phyloP scores from a whole-genome alignment of 495 filamentous ascomycete species.

The Daldinia caldariorum region DNA sequence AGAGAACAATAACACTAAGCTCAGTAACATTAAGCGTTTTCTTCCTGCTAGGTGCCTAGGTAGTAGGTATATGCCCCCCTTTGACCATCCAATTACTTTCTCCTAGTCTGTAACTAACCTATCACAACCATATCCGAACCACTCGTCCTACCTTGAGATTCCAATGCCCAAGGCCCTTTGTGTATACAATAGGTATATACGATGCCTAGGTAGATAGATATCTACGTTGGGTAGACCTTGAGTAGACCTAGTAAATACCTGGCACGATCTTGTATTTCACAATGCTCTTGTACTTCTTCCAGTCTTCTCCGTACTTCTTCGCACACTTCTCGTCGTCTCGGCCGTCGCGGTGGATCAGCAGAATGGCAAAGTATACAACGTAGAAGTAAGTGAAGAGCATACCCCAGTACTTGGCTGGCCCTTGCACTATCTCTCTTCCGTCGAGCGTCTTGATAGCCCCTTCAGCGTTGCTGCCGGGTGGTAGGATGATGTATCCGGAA shows the following conservation, averaged over 20 bases:
- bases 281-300: slow-evolving; percentile 85
- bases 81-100: too few species aligned
- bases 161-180: neutral
- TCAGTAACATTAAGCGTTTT: too few species aligned
- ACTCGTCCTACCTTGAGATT: too few species aligned
- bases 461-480: slow-evolving; percentile 57
- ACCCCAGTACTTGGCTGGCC: slow-evolving; percentile 79
- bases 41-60: too few species aligned
- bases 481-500: slow-evolving; percentile 75
- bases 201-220: neutral
- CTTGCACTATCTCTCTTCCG: slow-evolving; percentile 70
- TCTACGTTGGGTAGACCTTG: neutral
- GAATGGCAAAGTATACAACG: slow-evolving; percentile 87
- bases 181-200: too few species aligned
- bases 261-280: slow-evolving; percentile 90
- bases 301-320: slow-evolving; percentile 92
- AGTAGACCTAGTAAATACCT: slow-evolving; percentile 75
- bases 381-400: slow-evolving; percentile 96
- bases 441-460: slow-evolving; percentile 66
- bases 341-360: slow-evolving; percentile 89
- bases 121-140: too few species aligned
- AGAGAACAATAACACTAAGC: too few species aligned
- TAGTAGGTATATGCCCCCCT: too few species aligned
- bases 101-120: too few species aligned
- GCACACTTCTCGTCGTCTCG: slow-evolving; percentile 94